These are phyloP conservation scores for Apiospora phragmitis DNA, from an alignment of 2,329 filamentous ascomycete genomes.

Conservation along the genomic window DNA sequence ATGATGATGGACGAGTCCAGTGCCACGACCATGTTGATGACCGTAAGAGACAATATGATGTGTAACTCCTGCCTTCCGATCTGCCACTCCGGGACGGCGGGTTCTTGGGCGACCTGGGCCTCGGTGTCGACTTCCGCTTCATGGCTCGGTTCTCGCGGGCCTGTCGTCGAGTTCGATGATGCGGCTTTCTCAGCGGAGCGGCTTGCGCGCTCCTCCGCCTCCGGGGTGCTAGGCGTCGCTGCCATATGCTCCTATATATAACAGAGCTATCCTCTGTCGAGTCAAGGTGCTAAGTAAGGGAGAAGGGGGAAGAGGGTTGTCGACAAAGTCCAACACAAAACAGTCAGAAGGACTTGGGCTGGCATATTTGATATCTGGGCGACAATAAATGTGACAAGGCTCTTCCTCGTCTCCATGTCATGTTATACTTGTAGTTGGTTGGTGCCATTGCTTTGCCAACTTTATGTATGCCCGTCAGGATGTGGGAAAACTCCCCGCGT, in stretches of 20 bases:
- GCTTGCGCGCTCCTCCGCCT: not conserved
- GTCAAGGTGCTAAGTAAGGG: not conserved
- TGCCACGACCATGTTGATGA: conserved; percentile 19
- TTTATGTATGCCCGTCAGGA: not conserved
- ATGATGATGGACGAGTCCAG: conserved; percentile 17
- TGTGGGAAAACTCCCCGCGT: not conserved
- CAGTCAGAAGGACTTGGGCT: not conserved
- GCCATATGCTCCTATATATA: not conserved
- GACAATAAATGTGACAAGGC: not conserved
- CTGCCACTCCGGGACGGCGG: conserved; percentile 10
- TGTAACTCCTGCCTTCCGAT: conserved; percentile 14
- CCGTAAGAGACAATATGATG: conserved; percentile 13
- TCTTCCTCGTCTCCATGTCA: not conserved
- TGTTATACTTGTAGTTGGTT: not conserved
- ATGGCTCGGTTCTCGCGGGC: not conserved
- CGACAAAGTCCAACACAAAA: not conserved
- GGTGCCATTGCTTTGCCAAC: not conserved
- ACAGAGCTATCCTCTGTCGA: too few species aligned
- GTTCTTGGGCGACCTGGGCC: not conserved
- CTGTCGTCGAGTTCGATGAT: not conserved
- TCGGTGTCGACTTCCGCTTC: not conserved
- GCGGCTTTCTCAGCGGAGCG: not conserved
- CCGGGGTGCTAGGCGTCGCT: not conserved
- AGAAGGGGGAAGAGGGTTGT: not conserved
- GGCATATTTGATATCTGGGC: not conserved